Evolutionary conservation across 176 grass and related monocot genomes (phyloP).

Genomic region (Zoysia japonica): DNA sequence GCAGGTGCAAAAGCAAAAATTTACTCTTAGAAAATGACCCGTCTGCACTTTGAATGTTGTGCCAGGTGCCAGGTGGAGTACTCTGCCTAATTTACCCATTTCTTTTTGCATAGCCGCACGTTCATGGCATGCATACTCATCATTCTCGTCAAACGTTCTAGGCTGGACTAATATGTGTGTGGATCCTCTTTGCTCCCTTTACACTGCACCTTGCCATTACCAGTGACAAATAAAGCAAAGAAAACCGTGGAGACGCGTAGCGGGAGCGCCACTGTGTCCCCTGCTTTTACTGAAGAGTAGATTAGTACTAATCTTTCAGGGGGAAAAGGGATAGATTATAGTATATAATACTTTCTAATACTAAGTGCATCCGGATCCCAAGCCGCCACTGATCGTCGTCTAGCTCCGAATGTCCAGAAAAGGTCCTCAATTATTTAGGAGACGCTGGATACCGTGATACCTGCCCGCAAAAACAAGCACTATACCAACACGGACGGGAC

Average conservation of each 20-base stretch:
- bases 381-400: conserved; percentile 7
- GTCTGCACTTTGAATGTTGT: neutral
- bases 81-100: neutral
- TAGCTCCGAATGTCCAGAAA: neutral
- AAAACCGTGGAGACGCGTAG: conserved; percentile 10
- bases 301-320: conserved; percentile 4
- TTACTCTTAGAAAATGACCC: neutral
- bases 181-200: conserved; percentile 10
- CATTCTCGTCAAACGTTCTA: neutral
- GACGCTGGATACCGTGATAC: conserved; percentile 17
- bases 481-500: conserved; percentile 6
- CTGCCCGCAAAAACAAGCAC: conserved; percentile 20
- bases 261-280: conserved; percentile 9
- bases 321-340: neutral
- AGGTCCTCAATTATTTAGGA: conserved; percentile 18
- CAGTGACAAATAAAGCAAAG: neutral
- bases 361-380: conserved; percentile 13
- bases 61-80: neutral
- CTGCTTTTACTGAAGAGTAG: neutral
- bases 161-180: neutral
- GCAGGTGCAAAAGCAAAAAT: conserved; percentile 1
- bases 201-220: conserved; percentile 1
- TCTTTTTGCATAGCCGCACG: conserved; percentile 12
- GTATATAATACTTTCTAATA: neutral
- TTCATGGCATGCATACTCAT: neutral